These are phyloP conservation scores for Starmerella floris DNA, from an alignment of 805 yeast genomes.

Conservation along the genomic window DNA sequence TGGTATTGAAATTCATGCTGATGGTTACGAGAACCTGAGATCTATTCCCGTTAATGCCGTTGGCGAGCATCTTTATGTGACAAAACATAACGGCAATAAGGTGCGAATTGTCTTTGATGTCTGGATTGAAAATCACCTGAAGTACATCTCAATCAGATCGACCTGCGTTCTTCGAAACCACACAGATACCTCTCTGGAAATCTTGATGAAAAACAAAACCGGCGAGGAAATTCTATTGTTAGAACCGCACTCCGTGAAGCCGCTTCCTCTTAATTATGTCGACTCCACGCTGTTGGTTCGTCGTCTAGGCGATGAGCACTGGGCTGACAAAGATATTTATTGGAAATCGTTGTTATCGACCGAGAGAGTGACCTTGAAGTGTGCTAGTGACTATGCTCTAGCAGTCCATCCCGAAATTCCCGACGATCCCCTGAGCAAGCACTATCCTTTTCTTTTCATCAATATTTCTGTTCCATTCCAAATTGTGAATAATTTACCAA, in stretches of 20 bases:
- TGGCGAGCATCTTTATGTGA: conserved; percentile 64
- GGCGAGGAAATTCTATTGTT: conserved; percentile 32
- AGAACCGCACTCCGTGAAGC: conserved; percentile 41
- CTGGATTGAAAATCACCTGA: conserved; percentile 57
- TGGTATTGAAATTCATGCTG: conserved; percentile 42
- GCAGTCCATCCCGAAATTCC: conserved; percentile 22
- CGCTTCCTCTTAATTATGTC: conserved; percentile 64
- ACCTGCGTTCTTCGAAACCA: conserved; percentile 57
- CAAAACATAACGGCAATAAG: conserved; percentile 30
- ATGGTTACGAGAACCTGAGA: conserved; percentile 41
- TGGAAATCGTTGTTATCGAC: conserved; percentile 55
- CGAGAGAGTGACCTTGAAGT: conserved; percentile 37
- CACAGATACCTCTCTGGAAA: conserved; percentile 43
- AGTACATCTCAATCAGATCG: conserved; percentile 63
- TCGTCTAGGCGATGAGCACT: conserved; percentile 49
- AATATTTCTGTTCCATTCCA: conserved; percentile 74
- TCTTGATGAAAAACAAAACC: conserved; percentile 21
- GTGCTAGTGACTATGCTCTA: conserved; percentile 29
- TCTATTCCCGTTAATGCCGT: conserved; percentile 61
- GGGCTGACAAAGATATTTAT: conserved; percentile 49
- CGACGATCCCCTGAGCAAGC: conserved; percentile 54
- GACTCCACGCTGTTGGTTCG: conserved; percentile 42
- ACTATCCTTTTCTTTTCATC: conserved; percentile 75
- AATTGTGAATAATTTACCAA: conserved; percentile 73
- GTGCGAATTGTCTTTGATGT: conserved; percentile 65